Percentiles rank a stretch among this genome's conserved stretches.
Evolutionary conservation across 257 asterid species (phyloP).

Genomic region (Penstemon newberryi): DNA sequence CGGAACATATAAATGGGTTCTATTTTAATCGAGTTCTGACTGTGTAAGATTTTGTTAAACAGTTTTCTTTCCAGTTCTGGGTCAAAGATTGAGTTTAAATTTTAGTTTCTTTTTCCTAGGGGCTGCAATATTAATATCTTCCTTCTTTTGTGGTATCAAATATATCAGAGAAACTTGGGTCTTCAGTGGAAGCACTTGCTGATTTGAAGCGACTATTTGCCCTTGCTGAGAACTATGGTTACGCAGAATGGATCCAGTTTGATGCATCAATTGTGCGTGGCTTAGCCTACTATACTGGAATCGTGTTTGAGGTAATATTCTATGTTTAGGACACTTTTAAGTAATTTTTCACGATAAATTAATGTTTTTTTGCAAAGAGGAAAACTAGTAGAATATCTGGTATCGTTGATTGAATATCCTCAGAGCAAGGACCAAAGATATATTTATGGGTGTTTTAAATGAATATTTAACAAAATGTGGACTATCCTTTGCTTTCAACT

Average conservation of each 20-base stretch:
- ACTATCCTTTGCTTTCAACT: conserved; percentile 14
- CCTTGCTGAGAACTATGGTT: conserved; percentile 83
- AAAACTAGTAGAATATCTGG: too few relatives aligned
- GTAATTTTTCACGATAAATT: too few relatives aligned
- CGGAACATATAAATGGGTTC: neutral
- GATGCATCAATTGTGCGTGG: conserved; percentile 98
- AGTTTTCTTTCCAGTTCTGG: neutral
- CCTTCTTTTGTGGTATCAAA: conserved; percentile 18
- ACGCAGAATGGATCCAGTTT: conserved; percentile 95
- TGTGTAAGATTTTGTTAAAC: neutral
- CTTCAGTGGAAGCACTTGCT: conserved; percentile 69
- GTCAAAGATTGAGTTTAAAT: neutral
- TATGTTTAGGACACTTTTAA: neutral
- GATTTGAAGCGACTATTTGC: conserved; percentile 81
- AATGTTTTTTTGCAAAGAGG: too few relatives aligned
- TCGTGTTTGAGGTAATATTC: conserved; percentile 79
- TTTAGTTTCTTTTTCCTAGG: conserved; percentile 4
- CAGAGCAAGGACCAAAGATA: too few relatives aligned
- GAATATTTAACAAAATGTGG: neutral
- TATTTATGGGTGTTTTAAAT: too few relatives aligned
- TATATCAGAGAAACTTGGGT: conserved; percentile 74
- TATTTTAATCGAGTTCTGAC: neutral
- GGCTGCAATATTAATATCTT: conserved; percentile 4
- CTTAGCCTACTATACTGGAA: conserved; percentile 93
- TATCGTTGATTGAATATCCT: too few relatives aligned